Base-by-base conservation (phyloP, 2,329 filamentous ascomycete genomes). In the Aspergillus costaricaensis region DNA sequence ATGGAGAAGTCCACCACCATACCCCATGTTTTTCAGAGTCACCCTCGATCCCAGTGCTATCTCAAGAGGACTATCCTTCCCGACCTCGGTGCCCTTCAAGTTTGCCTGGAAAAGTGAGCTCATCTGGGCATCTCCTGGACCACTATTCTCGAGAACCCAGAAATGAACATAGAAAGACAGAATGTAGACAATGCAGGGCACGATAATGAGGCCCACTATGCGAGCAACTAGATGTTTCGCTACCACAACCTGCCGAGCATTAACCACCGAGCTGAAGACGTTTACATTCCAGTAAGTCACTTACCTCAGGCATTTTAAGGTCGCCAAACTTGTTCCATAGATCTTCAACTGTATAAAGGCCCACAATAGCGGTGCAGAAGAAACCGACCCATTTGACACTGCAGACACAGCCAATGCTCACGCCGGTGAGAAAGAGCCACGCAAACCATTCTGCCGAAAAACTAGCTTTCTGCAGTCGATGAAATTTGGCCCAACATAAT, bases 101-200 rank as follows among this genome's bases (percentile, higher is more conserved):
- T 99, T 99, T 51, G 96, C 95, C 77, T 99, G 95, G 85, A 99
- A 99, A 54, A 99, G 86, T 25, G 95, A 99, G 81, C 93, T 97
- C 95, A 99, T 99, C 79, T 99, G 95, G n/a, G 95, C 95, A 81
- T 99, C 95, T 57, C 95, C 95, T 7, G 96, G 95, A 19, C 95
- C 95, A 70, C 89, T 94, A 79, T 92, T 94, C 77, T 96, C 91
- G 60, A 99, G 86, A 64, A 99, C 91, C 64, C 92, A 84, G 77
- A 99, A 99, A 80, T 99, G 95, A 57, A 96, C 80, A 69, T 91
- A 96, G 77, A 99, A 99, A 47, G 92, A 96, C 75, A 97, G 88
- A 80, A 97, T 88, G 81, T 99, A 99, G 70, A 99, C 92, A 60
- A 94, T 81, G 72, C 96, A 82, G 6, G 95, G 95, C 54, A 99